A percentile compares a stretch with the other conserved stretches of the same genome.
Evolutionary conservation across 805 yeast genomes (phyloP).

Genomic region (Lachancea fermentati): DNA sequence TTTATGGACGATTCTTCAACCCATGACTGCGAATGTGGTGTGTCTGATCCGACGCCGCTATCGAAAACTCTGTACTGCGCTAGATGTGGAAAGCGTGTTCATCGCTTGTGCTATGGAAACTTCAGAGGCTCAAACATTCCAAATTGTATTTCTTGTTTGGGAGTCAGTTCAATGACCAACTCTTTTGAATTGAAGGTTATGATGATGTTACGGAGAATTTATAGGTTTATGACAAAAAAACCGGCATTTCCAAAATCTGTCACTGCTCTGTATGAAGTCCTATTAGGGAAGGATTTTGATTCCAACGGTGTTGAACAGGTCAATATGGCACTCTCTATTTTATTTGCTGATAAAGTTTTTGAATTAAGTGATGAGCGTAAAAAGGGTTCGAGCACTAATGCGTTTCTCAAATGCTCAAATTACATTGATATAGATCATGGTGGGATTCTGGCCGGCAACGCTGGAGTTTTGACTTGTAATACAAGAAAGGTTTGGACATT

Average conservation of each 20-base stretch:
- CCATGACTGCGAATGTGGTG: slow-evolving; percentile 32
- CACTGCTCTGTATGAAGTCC: slow-evolving; percentile 9
- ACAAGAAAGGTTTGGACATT: slow-evolving; percentile 17
- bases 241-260: slow-evolving; percentile 20
- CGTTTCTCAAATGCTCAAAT: slow-evolving; percentile 13
- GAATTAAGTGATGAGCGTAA: slow-evolving; percentile 11
- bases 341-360: slow-evolving; percentile 7
- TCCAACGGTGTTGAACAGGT: slow-evolving; percentile 4
- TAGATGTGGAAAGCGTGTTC: slow-evolving; percentile 30
- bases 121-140: slow-evolving; percentile 11
- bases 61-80: slow-evolving; percentile 22
- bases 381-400: slow-evolving; percentile 1
- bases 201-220: slow-evolving; percentile 35
- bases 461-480: slow-evolving; percentile 11
- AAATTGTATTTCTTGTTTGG: slow-evolving; percentile 27
- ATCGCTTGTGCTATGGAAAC: slow-evolving; percentile 35
- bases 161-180: slow-evolving; percentile 12
- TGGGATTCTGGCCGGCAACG: slow-evolving; percentile 14
- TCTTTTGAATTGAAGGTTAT: slow-evolving; percentile 23
- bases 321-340: slow-evolving; percentile 11
- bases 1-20: slow-evolving; percentile 3
- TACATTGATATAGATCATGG: slow-evolving; percentile 21
- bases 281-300: slow-evolving; percentile 6
- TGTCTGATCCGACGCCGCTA: slow-evolving; percentile 12
- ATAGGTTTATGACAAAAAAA: slow-evolving; percentile 21